These are phyloP conservation scores for Endoconidiophora laricicola DNA, from an alignment of 2,329 filamentous ascomycete genomes.

Conservation along the genomic window DNA sequence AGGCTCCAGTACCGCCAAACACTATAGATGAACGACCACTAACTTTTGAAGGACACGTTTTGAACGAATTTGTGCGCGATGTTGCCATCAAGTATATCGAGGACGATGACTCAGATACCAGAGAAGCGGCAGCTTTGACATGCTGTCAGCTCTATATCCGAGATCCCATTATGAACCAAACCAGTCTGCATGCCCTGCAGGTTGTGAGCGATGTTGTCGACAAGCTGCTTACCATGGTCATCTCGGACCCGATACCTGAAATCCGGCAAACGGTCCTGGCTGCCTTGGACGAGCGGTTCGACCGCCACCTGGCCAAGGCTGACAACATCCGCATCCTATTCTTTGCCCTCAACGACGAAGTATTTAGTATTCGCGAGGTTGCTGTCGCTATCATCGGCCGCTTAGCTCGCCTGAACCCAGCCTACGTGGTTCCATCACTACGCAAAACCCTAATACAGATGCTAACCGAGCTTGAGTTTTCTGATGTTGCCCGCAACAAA, in stretches of 20 bases:
- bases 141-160: conserved; percentile 95
- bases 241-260: conserved; percentile 76
- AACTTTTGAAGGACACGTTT: conserved; percentile 46
- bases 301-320: conserved; percentile 88
- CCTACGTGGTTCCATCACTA: conserved; percentile 90
- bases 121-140: conserved; percentile 85
- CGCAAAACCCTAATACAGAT: conserved; percentile 93
- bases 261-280: conserved; percentile 80
- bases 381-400: conserved; percentile 94
- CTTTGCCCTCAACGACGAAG: conserved; percentile 86
- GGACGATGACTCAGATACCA: conserved; percentile 82
- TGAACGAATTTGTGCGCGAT: conserved; percentile 97
- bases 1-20: neutral
- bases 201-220: conserved; percentile 97
- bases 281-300: conserved; percentile 84
- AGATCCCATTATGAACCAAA: conserved; percentile 95
- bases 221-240: conserved; percentile 83
- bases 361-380: conserved; percentile 82
- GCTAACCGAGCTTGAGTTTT: conserved; percentile 89
- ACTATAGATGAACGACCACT: neutral
- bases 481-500: conserved; percentile 83
- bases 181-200: conserved; percentile 88
- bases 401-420: conserved; percentile 77
- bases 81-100: conserved; percentile 97
- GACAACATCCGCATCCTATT: conserved; percentile 95